Base-by-base conservation (phyloP, 2,329 filamentous ascomycete species). In the Colletotrichum sp. region DNA sequence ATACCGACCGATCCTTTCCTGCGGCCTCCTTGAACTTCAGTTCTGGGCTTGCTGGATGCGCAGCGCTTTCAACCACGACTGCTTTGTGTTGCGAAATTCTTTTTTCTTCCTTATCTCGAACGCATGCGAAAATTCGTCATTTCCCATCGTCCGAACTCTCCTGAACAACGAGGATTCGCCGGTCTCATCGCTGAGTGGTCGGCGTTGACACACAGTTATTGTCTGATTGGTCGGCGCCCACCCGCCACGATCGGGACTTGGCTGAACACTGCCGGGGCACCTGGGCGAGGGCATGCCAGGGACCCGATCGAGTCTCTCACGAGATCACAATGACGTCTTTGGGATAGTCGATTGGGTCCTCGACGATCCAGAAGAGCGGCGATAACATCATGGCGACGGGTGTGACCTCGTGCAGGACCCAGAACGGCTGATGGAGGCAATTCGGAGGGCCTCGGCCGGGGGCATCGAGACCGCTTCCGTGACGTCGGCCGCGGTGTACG, bases 131-230 rank as follows among this genome's bases (percentile, higher is more conserved):
- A 36, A 36, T 18, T 64, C 63, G 58, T 64, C 73, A 75, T 75
- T 74, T 73, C 69, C 73, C 69, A 68, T 32, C 69, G 69, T 75
- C 73, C 73, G 69, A 75, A 68, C 69, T 69, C 43, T 64, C 43
- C 8, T 43, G 26, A 52, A 69, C 48, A 26, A 72, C 72, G 58
- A 75, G 63, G 68, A 72, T 75, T 72, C 38, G 74, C 71, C 71
- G 74, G 68, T 75, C 72, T 75, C 72, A 28, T 76, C 72, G 75
- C 72, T 76, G 75, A 76, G 75, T 76, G 75, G 75, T 75, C 61
- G 68, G 75, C 69, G 75, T 74, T 76, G 75, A 76, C 75, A 76
- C 72, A 76, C 38, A 71, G 72, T 68, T 72, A 76, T 76, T 76
- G 71, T 65, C 72, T 76, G 62, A 76, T 76, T 76, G 72, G 75